Percentiles rank a stretch among this genome's conserved stretches.
Evolutionary conservation across 2,329 filamentous ascomycete genomes (phyloP).

Genomic region (Ceratocystis alfenasii): DNA sequence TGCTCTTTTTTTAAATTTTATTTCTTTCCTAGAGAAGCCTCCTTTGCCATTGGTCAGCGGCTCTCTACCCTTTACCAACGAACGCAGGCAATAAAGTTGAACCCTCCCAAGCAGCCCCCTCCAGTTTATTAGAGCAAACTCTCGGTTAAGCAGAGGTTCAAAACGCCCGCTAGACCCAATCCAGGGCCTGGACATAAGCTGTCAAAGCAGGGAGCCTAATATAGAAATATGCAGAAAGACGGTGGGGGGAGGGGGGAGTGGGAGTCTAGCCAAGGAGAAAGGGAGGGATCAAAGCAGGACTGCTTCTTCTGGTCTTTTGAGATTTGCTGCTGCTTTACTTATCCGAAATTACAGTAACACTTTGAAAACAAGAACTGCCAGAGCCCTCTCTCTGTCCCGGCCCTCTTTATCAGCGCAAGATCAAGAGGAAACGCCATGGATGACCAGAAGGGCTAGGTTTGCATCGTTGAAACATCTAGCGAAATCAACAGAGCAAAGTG

Average conservation of each 20-base stretch:
- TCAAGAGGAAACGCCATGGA: not conserved
- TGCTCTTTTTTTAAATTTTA: too few relatives aligned
- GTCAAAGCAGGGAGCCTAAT: not conserved
- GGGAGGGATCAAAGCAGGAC: not conserved
- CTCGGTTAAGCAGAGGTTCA: not conserved
- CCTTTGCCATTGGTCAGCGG: not conserved
- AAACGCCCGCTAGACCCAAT: not conserved
- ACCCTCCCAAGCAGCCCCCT: not conserved
- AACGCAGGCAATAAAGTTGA: not conserved
- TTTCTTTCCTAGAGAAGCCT: too few relatives aligned
- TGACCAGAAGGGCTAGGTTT: not conserved
- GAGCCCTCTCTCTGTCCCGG: not conserved
- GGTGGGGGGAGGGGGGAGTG: not conserved
- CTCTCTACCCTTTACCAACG: not conserved
- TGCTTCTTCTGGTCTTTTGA: not conserved
- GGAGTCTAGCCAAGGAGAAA: not conserved
- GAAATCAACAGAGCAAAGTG: not conserved
- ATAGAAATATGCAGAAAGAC: too few relatives aligned
- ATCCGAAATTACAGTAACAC: constrained; percentile 2
- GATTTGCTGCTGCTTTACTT: not conserved
- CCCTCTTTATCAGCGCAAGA: not conserved
- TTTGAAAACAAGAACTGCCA: not conserved
- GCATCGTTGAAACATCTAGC: not conserved
- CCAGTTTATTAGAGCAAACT: not conserved
- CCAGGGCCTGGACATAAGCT: not conserved